Conservation (phyloP, 2,329 filamentous ascomycete genomes). For the Arthrocladium fulminans region DNA sequence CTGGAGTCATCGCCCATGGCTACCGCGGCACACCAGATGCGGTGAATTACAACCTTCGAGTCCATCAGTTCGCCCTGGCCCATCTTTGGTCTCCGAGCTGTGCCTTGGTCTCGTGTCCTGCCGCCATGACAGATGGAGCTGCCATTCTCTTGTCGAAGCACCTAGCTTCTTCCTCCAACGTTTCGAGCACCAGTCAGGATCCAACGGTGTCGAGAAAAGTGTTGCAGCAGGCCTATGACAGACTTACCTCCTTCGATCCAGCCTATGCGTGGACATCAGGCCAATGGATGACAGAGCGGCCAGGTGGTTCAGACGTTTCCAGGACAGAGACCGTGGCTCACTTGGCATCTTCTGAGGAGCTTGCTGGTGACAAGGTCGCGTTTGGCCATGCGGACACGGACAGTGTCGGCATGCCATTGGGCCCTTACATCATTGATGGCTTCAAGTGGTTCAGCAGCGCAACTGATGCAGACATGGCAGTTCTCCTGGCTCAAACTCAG, state of each 20-base stretch:
- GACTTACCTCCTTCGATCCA: conserved; percentile 24
- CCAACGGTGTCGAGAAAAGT: conserved; percentile 7
- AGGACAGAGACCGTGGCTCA: conserved; percentile 30
- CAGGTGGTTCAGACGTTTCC: conserved; percentile 30
- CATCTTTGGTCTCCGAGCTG: conserved; percentile 54
- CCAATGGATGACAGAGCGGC: conserved; percentile 34
- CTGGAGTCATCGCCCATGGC: conserved; percentile 52
- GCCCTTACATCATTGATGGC: conserved; percentile 48
- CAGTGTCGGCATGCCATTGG: conserved; percentile 35
- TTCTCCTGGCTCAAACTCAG: conserved; percentile 53
- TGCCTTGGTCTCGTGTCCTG: conserved; percentile 56
- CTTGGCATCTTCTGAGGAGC: conserved; percentile 14
- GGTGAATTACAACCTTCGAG: conserved; percentile 41
- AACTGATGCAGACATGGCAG: conserved; percentile 55
- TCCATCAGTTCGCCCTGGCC: conserved; percentile 48
- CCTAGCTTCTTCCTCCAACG: conserved; percentile 5
- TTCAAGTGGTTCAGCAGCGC: conserved; percentile 67
- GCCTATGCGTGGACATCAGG: conserved; percentile 29
- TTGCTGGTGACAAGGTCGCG: conserved; percentile 11
- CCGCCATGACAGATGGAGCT: conserved; percentile 48
- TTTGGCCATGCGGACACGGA: conserved; percentile 23
- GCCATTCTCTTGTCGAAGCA: conserved; percentile 25
- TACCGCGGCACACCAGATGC: conserved; percentile 30
- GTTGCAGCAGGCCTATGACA: conserved; percentile 23
- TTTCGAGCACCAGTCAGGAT: conserved; percentile 14